These are phyloP conservation scores for Neocallimastix lanati DNA, from an alignment of 192 early-diverging fungal genomes.

Conservation along the genomic window DNA sequence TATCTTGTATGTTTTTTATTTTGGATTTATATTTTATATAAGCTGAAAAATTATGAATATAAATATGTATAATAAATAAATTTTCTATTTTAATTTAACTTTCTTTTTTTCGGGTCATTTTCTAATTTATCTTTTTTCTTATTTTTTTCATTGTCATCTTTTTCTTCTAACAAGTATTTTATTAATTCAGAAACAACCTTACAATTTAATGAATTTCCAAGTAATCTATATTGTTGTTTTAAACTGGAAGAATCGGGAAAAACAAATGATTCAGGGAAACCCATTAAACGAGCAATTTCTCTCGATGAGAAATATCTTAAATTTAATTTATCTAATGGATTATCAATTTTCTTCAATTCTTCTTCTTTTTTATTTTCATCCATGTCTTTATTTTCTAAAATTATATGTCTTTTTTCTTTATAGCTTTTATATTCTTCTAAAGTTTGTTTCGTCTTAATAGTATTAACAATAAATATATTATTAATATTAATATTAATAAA, in stretches of 20 bases:
- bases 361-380: background rate
- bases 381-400: background rate
- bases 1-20: too few species aligned
- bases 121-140: background rate
- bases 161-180: constrained; percentile 27
- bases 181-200: constrained; percentile 61
- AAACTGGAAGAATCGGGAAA: constrained; percentile 47
- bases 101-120: background rate
- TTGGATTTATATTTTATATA: too few species aligned
- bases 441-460: background rate
- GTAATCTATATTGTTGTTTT: constrained; percentile 62
- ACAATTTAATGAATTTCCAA: constrained; percentile 85
- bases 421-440: background rate
- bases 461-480: too few species aligned
- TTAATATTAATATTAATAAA: too few species aligned
- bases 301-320: constrained; percentile 28
- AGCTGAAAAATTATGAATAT: too few species aligned
- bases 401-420: background rate
- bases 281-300: constrained; percentile 60
- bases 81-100: background rate
- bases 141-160: background rate
- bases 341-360: background rate
- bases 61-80: too few species aligned
- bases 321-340: constrained; percentile 13
- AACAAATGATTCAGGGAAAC: constrained; percentile 53